These are phyloP conservation scores for Lecanicillium sp. DNA, from an alignment of 2,329 filamentous ascomycete genomes.

Conservation along the genomic window DNA sequence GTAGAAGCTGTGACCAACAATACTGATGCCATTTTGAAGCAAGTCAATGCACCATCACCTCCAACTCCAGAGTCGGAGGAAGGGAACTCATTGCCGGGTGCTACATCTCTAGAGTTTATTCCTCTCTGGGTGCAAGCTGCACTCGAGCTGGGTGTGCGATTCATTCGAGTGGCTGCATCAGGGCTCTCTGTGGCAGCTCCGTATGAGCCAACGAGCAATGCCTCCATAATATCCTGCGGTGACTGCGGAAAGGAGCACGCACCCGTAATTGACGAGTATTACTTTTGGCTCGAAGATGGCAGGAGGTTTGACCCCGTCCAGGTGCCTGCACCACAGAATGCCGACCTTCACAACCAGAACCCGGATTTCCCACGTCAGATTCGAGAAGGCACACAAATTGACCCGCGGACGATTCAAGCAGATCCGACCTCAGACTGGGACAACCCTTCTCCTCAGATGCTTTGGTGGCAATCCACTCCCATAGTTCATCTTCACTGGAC, in stretches of 20 bases:
- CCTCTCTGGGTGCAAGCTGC: slow-evolving; percentile 6
- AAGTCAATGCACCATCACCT: not conserved
- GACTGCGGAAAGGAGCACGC: slow-evolving; percentile 1
- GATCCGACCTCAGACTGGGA: slow-evolving; percentile 8
- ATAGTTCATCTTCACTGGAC: slow-evolving; percentile 4
- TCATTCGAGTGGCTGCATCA: slow-evolving; percentile 6
- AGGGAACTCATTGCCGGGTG: not conserved
- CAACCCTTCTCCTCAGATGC: slow-evolving; percentile 2
- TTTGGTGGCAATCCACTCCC: slow-evolving; percentile 2
- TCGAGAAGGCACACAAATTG: not conserved
- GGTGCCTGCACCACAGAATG: slow-evolving; percentile 1
- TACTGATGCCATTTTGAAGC: no score
- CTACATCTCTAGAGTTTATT: slow-evolving; percentile 3
- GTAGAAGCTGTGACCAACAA: no score
- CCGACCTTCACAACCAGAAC: slow-evolving; percentile 2
- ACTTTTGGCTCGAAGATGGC: slow-evolving; percentile 6
- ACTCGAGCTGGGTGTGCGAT: slow-evolving; percentile 4
- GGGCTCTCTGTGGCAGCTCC: slow-evolving; percentile 1
- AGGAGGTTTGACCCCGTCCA: slow-evolving; percentile 3
- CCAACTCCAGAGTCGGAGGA: not conserved
- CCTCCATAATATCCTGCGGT: not conserved
- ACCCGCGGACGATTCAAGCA: slow-evolving; percentile 6
- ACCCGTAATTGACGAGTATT: slow-evolving; percentile 6
- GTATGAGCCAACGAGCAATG: not conserved
- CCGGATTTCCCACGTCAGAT: not conserved